Evolutionary conservation across 306 rosid genomes (phyloP).

Genomic region (Pyrus bretschneideri): DNA sequence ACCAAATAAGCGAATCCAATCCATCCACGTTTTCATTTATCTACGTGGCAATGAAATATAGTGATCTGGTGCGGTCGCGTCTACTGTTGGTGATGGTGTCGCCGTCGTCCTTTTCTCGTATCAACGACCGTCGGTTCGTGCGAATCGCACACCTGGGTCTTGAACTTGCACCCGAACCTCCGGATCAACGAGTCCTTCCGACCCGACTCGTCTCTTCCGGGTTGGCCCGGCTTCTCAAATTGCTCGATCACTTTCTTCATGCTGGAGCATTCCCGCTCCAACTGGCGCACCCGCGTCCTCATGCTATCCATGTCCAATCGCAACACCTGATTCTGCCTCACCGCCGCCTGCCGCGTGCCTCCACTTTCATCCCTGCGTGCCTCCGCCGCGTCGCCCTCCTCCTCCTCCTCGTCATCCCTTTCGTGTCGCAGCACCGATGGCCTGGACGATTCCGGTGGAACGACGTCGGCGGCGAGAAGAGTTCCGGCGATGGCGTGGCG

Average conservation of each 20-base stretch:
- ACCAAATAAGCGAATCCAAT: background rate
- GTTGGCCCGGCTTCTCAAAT: constrained; percentile 42
- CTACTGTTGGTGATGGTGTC: constrained; percentile 38
- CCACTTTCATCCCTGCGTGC: constrained; percentile 14
- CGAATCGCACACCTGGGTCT: constrained; percentile 93
- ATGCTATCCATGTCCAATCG: constrained; percentile 97
- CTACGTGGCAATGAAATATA: background rate
- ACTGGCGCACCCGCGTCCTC: constrained; percentile 97
- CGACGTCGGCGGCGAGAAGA: constrained; percentile 49
- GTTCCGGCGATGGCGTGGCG: constrained; percentile 91
- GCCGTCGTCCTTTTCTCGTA: constrained; percentile 55
- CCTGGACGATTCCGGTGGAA: constrained; percentile 28
- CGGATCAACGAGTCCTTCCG: constrained; percentile 56
- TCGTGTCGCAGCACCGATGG: constrained; percentile 35
- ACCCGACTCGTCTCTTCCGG: constrained; percentile 6
- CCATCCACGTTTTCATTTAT: background rate
- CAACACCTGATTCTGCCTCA: constrained; percentile 93
- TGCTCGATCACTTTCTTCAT: constrained; percentile 76
- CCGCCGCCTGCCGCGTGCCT: constrained; percentile 66
- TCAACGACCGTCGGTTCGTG: constrained; percentile 66
- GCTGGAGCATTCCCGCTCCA: constrained; percentile 87
- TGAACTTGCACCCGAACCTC: constrained; percentile 82
- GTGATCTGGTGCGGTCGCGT: background rate
- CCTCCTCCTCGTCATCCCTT: background rate
- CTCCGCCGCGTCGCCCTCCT: constrained; percentile 4